phyloP scores from a whole-genome alignment of 768 basidiomycete species.

The Mycena rosella region DNA sequence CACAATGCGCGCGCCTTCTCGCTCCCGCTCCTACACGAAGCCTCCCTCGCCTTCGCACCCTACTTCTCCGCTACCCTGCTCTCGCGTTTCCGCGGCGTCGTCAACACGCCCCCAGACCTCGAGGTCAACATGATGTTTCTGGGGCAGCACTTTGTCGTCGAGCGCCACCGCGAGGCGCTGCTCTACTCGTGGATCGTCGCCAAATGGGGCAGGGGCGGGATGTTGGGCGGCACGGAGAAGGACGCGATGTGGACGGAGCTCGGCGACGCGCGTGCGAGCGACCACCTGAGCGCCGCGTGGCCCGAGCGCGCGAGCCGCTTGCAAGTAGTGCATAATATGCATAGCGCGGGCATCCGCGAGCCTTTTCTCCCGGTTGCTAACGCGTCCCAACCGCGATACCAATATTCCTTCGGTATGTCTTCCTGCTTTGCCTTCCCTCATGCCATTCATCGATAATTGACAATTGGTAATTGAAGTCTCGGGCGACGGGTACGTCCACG shows the following conservation, averaged over 20 bases:
- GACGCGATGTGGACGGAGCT: constrained; percentile 48
- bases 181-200: constrained; percentile 53
- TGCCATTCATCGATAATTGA: too few relatives aligned
- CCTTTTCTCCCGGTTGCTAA: constrained; percentile 14
- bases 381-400: constrained; percentile 1
- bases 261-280: constrained; percentile 40
- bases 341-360: constrained; percentile 16
- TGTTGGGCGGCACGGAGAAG: constrained; percentile 18
- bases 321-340: constrained; percentile 15
- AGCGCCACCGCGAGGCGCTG: constrained; percentile 50
- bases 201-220: constrained; percentile 37
- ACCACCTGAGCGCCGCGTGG: constrained; percentile 27
- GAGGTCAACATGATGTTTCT: constrained; percentile 50
- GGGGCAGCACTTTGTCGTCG: constrained; percentile 46
- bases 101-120: constrained; percentile 43
- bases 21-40: constrained; percentile 48
- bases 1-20: constrained; percentile 55
- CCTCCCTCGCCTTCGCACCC: constrained; percentile 44
- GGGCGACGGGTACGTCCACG: constrained; percentile 15
- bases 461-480: too few relatives aligned
- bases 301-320: constrained; percentile 17
- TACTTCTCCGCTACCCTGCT: constrained; percentile 44
- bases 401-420: constrained; percentile 20
- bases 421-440: too few relatives aligned
- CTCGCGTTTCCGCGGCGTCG: constrained; percentile 46